Base-by-base conservation (phyloP, 768 basidiomycete genomes). In the Cyclocybe aegerita region DNA sequence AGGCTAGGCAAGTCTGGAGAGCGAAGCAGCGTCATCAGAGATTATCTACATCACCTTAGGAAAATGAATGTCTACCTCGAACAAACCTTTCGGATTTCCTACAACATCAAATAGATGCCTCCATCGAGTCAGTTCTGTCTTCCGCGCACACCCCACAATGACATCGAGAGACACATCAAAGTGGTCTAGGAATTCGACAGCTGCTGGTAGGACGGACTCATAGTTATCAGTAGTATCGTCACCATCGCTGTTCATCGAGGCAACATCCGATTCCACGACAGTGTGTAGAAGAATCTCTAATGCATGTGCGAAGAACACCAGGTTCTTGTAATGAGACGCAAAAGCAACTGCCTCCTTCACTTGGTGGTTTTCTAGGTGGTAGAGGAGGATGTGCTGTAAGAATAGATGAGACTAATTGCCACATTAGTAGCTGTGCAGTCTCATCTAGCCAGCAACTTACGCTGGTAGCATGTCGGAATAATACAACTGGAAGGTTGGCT, bases 101-200 rank as follows among this genome's bases (percentile, higher is more conserved):
- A 96, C 94, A 32, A 91, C 78, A 48, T 84, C 83, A 65, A 99
- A 99, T 36, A 99, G 71, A 48, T 86, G 80, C 40, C 81, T 80
- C 97, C 97, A 99, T 44, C 88, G 70, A 4, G 90, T 86, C 63
- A 95, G 80, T 69, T 99, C 97, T 5, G 93, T 98, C 73, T 99
- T 99, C 46, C 97, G 78, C 14, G 97, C 96, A 60, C 96, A 98
- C 4, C 90, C 87, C 8, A 98, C 95, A 9, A 98, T 91, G 6
- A 98, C 94, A 51, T 98, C 93, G 49, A 98, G 70, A 5, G 88
- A 81, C 46, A 82, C 88, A 53, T 95, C 90, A 62, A 98, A 98
- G 64, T 98, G 85, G 61, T 99, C 97, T 56, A 99, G 71, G 61
- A 99, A 98, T 55, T 93, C 90, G 54, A 98, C 77, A 7, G 89